phyloP scores from a whole-genome alignment of 2,329 filamentous ascomycete genomes.

The Aspergillus bombycis region DNA sequence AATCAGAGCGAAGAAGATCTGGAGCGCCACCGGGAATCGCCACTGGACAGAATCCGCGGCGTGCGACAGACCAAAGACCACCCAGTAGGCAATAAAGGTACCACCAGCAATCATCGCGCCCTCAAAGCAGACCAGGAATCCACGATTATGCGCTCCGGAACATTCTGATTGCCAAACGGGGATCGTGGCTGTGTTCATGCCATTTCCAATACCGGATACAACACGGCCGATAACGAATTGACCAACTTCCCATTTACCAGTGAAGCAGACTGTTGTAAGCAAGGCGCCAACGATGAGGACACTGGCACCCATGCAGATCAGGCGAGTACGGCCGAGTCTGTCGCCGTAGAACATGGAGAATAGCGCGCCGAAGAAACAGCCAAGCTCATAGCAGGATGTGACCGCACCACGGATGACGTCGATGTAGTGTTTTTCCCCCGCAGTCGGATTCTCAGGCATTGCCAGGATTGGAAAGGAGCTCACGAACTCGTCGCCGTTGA shows the following conservation, averaged over 20 bases:
- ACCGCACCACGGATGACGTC: slow-evolving; percentile 54
- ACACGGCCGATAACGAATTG: slow-evolving; percentile 47
- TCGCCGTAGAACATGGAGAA: slow-evolving; percentile 34
- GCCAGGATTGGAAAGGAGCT: slow-evolving; percentile 26
- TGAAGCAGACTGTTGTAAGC: slow-evolving; percentile 30
- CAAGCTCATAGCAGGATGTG: slow-evolving; percentile 57
- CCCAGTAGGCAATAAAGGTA: slow-evolving; percentile 39
- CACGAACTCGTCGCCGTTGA: slow-evolving; percentile 31
- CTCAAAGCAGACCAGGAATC: slow-evolving; percentile 38
- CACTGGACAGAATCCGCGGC: slow-evolving; percentile 40
- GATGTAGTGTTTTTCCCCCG: slow-evolving; percentile 21
- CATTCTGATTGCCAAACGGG: slow-evolving; percentile 46
- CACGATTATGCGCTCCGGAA: slow-evolving; percentile 37
- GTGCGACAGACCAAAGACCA: slow-evolving; percentile 38
- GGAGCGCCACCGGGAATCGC: slow-evolving; percentile 52
- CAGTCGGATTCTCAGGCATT: slow-evolving; percentile 37
- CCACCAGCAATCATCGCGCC: slow-evolving; percentile 38
- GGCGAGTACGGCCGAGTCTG: slow-evolving; percentile 38
- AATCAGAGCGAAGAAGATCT: slow-evolving; percentile 46
- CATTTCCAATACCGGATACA: slow-evolving; percentile 43
- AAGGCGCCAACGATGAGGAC: slow-evolving; percentile 46
- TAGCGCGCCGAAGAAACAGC: slow-evolving; percentile 41
- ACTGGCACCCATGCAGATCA: slow-evolving; percentile 57
- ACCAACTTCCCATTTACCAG: slow-evolving; percentile 32
- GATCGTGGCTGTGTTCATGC: slow-evolving; percentile 44